phyloP scores from a whole-genome alignment of 805 yeast species.

The Saccharomycopsis malanga region DNA sequence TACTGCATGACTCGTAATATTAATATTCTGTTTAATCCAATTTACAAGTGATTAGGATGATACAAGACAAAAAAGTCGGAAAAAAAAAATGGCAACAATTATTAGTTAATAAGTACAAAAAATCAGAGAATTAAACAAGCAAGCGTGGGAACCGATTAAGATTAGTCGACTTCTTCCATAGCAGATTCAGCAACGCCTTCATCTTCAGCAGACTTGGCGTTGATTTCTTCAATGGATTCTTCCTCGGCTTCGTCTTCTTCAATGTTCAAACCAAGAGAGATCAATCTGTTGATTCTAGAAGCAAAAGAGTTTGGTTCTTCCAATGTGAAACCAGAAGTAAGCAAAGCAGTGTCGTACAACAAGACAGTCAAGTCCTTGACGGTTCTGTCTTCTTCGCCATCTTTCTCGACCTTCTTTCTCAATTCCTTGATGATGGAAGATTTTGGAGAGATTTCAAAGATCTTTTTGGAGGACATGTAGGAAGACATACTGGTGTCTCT shows the following conservation, averaged over 20 bases:
- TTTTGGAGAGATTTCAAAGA: slow-evolving; percentile 96
- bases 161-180: slow-evolving; percentile 98
- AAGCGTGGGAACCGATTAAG: background rate
- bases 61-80: no score
- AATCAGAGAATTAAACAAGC: no score
- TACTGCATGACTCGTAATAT: no score
- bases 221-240: slow-evolving; percentile 35
- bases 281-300: slow-evolving; percentile 94
- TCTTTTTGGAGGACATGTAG: slow-evolving; percentile 99
- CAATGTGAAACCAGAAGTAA: slow-evolving; percentile 97
- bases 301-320: slow-evolving; percentile 99
- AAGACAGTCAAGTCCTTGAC: slow-evolving; percentile 96
- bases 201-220: slow-evolving; percentile 33
- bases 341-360: slow-evolving; percentile 94
- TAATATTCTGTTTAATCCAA: no score
- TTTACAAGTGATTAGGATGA: no score
- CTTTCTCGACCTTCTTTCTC: slow-evolving; percentile 92
- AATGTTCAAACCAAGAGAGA: slow-evolving; percentile 95
- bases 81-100: no score
- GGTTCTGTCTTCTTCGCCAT: slow-evolving; percentile 97
- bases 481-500: slow-evolving; percentile 98
- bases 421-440: slow-evolving; percentile 93
- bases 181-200: slow-evolving; percentile 83
- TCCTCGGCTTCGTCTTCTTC: slow-evolving; percentile 72
- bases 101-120: no score